Percentiles rank a stretch among this genome's conserved stretches.
These are phyloP conservation scores for Camellia granthamiana DNA, from an alignment of 148 eudicot genomes.

Conservation along the genomic window DNA sequence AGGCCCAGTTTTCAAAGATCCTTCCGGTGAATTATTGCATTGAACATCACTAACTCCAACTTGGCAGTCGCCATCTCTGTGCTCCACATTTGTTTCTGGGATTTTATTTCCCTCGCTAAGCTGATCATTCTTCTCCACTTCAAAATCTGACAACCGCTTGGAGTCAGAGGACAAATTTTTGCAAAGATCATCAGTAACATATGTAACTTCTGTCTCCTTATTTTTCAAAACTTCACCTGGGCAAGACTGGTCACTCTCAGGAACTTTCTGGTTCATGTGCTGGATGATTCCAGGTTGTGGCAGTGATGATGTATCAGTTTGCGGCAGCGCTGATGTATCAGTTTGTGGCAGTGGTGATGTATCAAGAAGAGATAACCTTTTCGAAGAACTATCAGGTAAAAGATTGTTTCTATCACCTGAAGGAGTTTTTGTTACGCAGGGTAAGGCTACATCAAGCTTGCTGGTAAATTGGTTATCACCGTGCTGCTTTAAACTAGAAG, in stretches of 20 bases:
- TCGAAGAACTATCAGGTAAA: slow-evolving; percentile 12
- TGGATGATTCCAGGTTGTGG: slow-evolving; percentile 2
- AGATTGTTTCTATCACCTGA: slow-evolving; percentile 14
- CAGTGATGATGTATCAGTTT: too few species aligned
- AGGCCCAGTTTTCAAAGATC: not conserved
- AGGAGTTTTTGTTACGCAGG: not conserved
- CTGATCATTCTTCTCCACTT: not conserved
- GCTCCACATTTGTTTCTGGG: not conserved
- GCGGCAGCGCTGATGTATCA: too few species aligned
- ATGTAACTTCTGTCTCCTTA: slow-evolving; percentile 14
- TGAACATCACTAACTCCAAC: not conserved
- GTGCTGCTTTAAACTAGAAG: slow-evolving; percentile 23
- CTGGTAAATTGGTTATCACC: slow-evolving; percentile 10
- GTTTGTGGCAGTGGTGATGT: not conserved
- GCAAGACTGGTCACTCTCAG: not conserved
- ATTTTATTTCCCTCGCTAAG: slow-evolving; percentile 1
- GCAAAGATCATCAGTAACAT: slow-evolving; percentile 4
- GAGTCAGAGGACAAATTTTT: not conserved
- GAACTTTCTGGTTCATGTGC: not conserved
- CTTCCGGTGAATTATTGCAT: slow-evolving; percentile 1
- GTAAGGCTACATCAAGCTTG: slow-evolving; percentile 11
- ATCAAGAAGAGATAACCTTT: slow-evolving; percentile 2
- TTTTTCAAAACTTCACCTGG: slow-evolving; percentile 9
- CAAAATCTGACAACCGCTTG: not conserved
- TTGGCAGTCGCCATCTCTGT: not conserved